Base-by-base conservation (phyloP, 2,329 filamentous ascomycete genomes). In the Verticillium zaregamsianum region DNA sequence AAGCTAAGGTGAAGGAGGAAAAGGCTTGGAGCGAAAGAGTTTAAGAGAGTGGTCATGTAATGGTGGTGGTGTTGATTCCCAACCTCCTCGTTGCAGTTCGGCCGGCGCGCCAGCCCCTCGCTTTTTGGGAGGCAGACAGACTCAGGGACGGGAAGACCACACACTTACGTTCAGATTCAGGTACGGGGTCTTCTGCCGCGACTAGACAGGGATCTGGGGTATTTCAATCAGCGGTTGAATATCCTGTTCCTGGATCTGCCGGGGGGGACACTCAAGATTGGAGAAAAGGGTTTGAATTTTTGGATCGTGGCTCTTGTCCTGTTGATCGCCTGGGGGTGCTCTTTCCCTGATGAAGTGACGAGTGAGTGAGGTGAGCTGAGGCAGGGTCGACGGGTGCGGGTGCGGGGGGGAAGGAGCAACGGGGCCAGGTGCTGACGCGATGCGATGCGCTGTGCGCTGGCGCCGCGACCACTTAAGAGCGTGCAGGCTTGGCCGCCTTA, bases 31-130 rank as follows among this genome's bases (percentile, higher is more conserved):
- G 40, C 40, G 58, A 52, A 52, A 31, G 45, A 25, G 45, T 65
- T 65, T 65, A 64, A 65, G 59, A 64, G 61, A 59, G 59, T 55
- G 32, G 39, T 12, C 14, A 32, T 25, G 54, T 25, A 20, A 33
- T 32, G 54, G 54, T 8, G 56, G 37, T 59, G 57, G 55, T 58
- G 56, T 25, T 58, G 59, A 55, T 33, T 32, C 25, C 54, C 54
- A 55, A 32, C 54, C 54, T 55, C 54, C 54, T 55, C 56, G 2
- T 32, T 58, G 15, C 11, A 40, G 56, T 14, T 20, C 17, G 32
- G 33, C 17, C 32, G 17, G 45, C n/a, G n/a, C 20, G 45, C 45
- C 45, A 52, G 45, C 45, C 45, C 11, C 45, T 52, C 45, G 45
- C 45, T 52, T 52, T 52, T 52, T 23, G 3, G 3, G 6, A 23